phyloP scores from a whole-genome alignment of 2,329 filamentous ascomycete genomes.

The Penicillium freii region DNA sequence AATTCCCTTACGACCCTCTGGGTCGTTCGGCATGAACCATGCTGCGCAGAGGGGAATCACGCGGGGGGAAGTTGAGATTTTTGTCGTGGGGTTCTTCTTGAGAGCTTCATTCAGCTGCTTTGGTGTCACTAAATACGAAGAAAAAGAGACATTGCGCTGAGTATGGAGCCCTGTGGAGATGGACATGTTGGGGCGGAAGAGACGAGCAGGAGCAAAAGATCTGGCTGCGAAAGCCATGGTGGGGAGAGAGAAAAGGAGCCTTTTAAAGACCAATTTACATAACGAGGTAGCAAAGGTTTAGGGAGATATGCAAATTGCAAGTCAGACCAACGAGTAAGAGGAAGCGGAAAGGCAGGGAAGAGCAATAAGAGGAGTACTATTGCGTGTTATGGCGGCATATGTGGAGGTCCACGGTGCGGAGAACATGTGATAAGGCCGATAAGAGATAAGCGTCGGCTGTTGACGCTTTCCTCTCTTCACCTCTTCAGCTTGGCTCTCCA shows the following conservation, averaged over 20 bases:
- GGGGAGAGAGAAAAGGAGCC: not conserved
- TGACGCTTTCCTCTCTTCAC: not conserved
- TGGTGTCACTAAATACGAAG: slow-evolving; percentile 82
- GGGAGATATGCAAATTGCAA: not conserved
- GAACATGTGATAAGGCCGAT: slow-evolving; percentile 19
- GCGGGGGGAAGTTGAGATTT: slow-evolving; percentile 76
- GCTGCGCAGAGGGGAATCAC: slow-evolving; percentile 87
- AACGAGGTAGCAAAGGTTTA: slow-evolving; percentile 9
- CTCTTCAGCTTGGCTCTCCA: not conserved
- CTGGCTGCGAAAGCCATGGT: slow-evolving; percentile 39
- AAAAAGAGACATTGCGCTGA: slow-evolving; percentile 57
- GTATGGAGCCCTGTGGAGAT: slow-evolving; percentile 23
- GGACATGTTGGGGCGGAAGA: slow-evolving; percentile 30
- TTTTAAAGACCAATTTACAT: slow-evolving; percentile 28
- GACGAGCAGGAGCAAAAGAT: slow-evolving; percentile 25
- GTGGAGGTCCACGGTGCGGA: slow-evolving; percentile 19
- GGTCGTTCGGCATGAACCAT: slow-evolving; percentile 95
- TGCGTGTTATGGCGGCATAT: slow-evolving; percentile 6
- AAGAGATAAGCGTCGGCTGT: not conserved
- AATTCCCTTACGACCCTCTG: slow-evolving; percentile 68
- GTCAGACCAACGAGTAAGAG: not conserved
- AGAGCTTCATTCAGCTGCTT: slow-evolving; percentile 78
- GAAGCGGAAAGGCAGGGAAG: not conserved
- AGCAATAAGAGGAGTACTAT: slow-evolving; percentile 11
- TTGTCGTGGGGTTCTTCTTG: slow-evolving; percentile 74